phyloP scores from a whole-genome alignment of 139 green algal genomes.

The Pleodorina starrii region DNA sequence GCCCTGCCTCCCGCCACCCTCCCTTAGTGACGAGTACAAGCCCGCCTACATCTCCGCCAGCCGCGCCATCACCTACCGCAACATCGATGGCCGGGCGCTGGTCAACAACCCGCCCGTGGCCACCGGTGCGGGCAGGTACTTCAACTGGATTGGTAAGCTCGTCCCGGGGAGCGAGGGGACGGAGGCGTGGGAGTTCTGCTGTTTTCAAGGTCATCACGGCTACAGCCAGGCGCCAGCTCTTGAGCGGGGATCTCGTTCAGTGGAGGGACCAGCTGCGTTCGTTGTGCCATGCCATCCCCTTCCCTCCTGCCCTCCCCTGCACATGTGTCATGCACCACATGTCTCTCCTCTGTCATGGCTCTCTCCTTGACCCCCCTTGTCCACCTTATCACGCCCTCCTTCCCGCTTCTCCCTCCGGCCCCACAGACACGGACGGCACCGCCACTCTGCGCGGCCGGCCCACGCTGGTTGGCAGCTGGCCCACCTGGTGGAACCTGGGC shows the following conservation, averaged over 20 bases:
- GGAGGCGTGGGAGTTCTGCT: not conserved
- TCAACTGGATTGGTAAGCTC: slow-evolving; percentile 72
- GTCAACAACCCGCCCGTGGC: slow-evolving; percentile 49
- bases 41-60: slow-evolving; percentile 58
- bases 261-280: no score
- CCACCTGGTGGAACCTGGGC: slow-evolving; percentile 69
- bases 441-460: slow-evolving; percentile 54
- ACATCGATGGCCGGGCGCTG: slow-evolving; percentile 64
- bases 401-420: no score
- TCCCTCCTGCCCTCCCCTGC: not conserved
- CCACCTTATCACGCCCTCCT: no score
- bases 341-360: no score
- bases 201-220: no score
- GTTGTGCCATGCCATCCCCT: not conserved
- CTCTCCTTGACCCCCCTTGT: no score
- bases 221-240: no score
- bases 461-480: slow-evolving; percentile 65
- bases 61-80: slow-evolving; percentile 58
- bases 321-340: no score
- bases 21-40: slow-evolving; percentile 70
- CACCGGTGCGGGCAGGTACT: slow-evolving; percentile 73
- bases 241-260: no score
- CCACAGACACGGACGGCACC: slow-evolving; percentile 68
- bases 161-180: not conserved
- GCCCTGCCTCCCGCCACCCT: not conserved